Conservation (phyloP, 2,329 filamentous ascomycete genomes). For the Camptophora hylomeconis region DNA sequence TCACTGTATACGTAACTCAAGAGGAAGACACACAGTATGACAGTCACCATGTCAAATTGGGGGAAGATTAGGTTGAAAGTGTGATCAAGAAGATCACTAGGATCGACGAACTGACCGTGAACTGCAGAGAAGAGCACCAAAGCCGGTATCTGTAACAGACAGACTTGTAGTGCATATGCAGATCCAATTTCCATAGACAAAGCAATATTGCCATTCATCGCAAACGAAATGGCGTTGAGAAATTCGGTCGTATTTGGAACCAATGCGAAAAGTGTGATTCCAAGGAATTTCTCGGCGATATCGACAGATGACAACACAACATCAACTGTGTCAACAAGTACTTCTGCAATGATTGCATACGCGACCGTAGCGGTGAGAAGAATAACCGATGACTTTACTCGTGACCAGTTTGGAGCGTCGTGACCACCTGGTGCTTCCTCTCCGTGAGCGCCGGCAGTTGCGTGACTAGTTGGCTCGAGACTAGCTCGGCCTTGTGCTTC, state of each 20-base stretch:
- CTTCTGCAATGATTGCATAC: conserved; percentile 95
- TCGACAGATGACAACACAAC: conserved; percentile 83
- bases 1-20: conserved; percentile 97
- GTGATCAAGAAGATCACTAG: conserved; percentile 36
- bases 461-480: conserved; percentile 7
- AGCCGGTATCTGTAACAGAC: conserved; percentile 83
- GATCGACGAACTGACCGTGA: conserved; percentile 46
- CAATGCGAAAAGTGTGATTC: conserved; percentile 89
- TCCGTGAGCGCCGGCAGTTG: conserved; percentile 33
- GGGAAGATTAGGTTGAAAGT: conserved; percentile 73
- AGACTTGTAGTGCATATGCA: conserved; percentile 91
- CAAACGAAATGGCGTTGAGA: conserved; percentile 95
- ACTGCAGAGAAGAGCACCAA: conserved; percentile 82
- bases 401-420: conserved; percentile 97
- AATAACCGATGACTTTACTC: conserved; percentile 78
- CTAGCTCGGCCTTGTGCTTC: conserved; percentile 32
- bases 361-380: conserved; percentile 77
- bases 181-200: conserved; percentile 98
- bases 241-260: conserved; percentile 99
- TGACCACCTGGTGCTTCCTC: no score
- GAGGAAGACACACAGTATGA: conserved; percentile 89
- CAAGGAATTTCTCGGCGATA: conserved; percentile 93
- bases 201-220: conserved; percentile 98
- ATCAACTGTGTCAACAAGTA: conserved; percentile 91
- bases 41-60: conserved; percentile 97